A percentile compares a stretch with the other conserved stretches of the same genome.
These are phyloP conservation scores for Alternaria sp. DNA, from an alignment of 2,329 filamentous ascomycete genomes.

Conservation along the genomic window DNA sequence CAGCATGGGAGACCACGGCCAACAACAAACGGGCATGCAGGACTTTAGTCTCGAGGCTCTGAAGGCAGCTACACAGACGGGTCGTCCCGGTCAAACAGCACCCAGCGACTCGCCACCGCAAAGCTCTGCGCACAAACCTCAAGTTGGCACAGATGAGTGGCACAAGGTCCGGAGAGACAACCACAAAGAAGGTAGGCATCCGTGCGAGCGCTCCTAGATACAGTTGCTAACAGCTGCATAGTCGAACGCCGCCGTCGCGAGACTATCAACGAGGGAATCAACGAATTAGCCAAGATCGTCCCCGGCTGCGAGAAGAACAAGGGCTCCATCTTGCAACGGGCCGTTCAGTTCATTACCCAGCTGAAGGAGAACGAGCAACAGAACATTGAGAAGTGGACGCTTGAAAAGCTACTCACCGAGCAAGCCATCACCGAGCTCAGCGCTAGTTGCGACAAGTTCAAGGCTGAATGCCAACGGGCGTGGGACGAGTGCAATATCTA, in stretches of 20 bases:
- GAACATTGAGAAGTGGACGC: slow-evolving; percentile 92
- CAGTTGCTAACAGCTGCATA: slow-evolving; percentile 48
- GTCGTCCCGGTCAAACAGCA: slow-evolving; percentile 51
- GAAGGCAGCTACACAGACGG: slow-evolving; percentile 56
- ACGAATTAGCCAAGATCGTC: slow-evolving; percentile 96
- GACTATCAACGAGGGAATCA: slow-evolving; percentile 98
- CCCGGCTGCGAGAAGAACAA: slow-evolving; percentile 99
- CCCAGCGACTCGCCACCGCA: slow-evolving; percentile 47
- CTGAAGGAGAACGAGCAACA: slow-evolving; percentile 93
- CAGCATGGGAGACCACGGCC: slow-evolving; percentile 52
- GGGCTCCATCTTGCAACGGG: slow-evolving; percentile 90
- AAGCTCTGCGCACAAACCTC: slow-evolving; percentile 67
- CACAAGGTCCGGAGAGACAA: slow-evolving; percentile 97
- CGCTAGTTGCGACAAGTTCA: slow-evolving; percentile 84
- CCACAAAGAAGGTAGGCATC: slow-evolving; percentile 87
- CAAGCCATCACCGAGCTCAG: slow-evolving; percentile 89
- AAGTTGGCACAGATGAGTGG: slow-evolving; percentile 97
- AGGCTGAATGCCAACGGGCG: slow-evolving; percentile 77
- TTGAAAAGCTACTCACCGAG: slow-evolving; percentile 88
- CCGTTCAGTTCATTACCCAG: slow-evolving; percentile 92
- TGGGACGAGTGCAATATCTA: slow-evolving; percentile 80
- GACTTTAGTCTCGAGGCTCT: slow-evolving; percentile 57
- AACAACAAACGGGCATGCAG: slow-evolving; percentile 46
- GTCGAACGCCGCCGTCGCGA: slow-evolving; percentile 96
- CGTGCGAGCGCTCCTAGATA: neutral